phyloP scores from a whole-genome alignment of 257 asterid genomes.

The Solanum pimpinellifolium region DNA sequence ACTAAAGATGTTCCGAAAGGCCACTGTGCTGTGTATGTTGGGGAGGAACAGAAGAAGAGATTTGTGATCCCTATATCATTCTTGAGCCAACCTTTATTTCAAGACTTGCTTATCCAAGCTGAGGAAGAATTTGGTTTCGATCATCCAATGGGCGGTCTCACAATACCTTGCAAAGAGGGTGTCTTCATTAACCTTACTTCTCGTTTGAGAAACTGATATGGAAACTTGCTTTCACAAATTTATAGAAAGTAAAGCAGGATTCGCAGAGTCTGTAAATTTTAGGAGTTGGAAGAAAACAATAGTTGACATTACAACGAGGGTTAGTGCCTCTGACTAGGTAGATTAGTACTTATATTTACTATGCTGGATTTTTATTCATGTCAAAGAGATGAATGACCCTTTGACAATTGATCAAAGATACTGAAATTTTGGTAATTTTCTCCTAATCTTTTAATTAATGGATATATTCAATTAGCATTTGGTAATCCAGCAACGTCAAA shows the following conservation, averaged over 20 bases:
- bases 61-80: slow-evolving; percentile 19
- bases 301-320: not conserved
- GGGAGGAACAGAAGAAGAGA: slow-evolving; percentile 24
- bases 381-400: not conserved
- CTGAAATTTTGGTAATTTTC: not conserved
- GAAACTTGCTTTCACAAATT: not conserved
- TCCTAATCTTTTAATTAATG: not conserved
- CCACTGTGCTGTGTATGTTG: slow-evolving; percentile 45
- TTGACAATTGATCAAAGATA: not conserved
- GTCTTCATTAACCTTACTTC: slow-evolving; percentile 22
- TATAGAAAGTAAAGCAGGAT: not conserved
- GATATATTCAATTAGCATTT: not conserved
- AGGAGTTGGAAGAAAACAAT: not conserved
- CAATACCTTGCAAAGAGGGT: slow-evolving; percentile 35
- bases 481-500: not conserved
- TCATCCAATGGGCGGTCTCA: slow-evolving; percentile 57
- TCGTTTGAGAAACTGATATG: not conserved
- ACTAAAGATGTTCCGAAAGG: slow-evolving; percentile 39
- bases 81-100: slow-evolving; percentile 35
- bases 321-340: not conserved
- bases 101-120: slow-evolving; percentile 22
- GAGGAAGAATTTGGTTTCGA: slow-evolving; percentile 30
- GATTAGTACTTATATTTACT: not conserved
- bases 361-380: not conserved
- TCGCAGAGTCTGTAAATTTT: not conserved